phyloP scores from a whole-genome alignment of 176 grass and related monocot genomes.

The Aegilops speltoides region DNA sequence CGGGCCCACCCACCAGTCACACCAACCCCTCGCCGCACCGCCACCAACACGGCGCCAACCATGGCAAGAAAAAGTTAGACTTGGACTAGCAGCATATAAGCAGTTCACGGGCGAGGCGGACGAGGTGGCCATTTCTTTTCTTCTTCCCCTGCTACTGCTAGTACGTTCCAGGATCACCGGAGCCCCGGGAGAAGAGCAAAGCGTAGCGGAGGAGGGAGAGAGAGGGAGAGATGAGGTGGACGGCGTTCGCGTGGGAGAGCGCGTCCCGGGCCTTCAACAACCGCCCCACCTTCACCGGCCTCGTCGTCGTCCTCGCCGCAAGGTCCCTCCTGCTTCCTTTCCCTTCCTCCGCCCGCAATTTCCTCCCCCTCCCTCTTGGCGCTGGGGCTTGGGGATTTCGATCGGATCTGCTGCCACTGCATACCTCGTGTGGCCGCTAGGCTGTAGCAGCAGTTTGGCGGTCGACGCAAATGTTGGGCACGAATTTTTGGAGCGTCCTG shows the following conservation, averaged over 20 bases:
- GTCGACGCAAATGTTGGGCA: background rate
- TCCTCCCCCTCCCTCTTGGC: background rate
- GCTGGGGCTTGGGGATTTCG: background rate
- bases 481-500: background rate
- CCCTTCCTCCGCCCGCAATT: background rate
- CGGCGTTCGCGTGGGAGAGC: conserved; percentile 46
- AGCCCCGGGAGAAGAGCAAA: background rate
- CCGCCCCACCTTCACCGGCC: conserved; percentile 56
- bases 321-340: conserved; percentile 32
- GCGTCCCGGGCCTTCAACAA: conserved; percentile 37
- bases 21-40: background rate
- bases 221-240: conserved; percentile 34
- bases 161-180: conserved; percentile 31
- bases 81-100: background rate
- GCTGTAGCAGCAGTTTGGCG: too few relatives aligned
- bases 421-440: background rate
- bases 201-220: background rate
- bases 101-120: background rate
- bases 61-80: background rate
- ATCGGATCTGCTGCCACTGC: background rate
- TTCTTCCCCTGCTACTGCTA: background rate
- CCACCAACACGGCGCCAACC: background rate
- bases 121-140: background rate
- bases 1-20: background rate
- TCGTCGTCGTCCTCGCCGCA: conserved; percentile 76